Percentiles rank a stretch among this genome's conserved stretches.
phyloP scores from a whole-genome alignment of 2,329 filamentous ascomycete species.

The Colletotrichum sojae region DNA sequence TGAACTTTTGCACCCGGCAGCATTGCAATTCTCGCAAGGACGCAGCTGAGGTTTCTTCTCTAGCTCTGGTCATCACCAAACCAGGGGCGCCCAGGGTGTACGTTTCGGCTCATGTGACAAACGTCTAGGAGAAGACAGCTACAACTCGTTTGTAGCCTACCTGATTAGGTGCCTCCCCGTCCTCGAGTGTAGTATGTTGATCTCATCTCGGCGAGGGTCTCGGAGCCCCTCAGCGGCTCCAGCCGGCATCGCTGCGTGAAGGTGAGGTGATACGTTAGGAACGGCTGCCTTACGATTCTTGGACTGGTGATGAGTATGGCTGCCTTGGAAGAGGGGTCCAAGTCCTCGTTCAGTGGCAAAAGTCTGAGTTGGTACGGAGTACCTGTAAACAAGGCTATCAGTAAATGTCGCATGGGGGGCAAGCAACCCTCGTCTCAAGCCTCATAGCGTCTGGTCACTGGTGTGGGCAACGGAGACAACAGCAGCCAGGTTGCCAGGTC shows the following conservation, averaged over 20 bases:
- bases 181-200: slow-evolving; percentile 28
- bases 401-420: slow-evolving; percentile 27
- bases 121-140: slow-evolving; percentile 8
- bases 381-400: slow-evolving; percentile 9
- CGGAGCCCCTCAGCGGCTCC: slow-evolving; percentile 13
- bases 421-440: background rate
- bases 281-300: background rate
- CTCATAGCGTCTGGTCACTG: too few relatives aligned
- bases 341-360: slow-evolving; percentile 13
- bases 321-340: slow-evolving; percentile 16
- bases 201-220: slow-evolving; percentile 30
- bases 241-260: slow-evolving; percentile 13
- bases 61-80: too few relatives aligned
- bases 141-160: slow-evolving; percentile 10
- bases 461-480: slow-evolving; percentile 18
- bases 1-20: too few relatives aligned
- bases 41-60: too few relatives aligned
- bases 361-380: background rate
- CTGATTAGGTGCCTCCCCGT: slow-evolving; percentile 11
- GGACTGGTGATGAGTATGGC: slow-evolving; percentile 6
- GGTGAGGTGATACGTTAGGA: slow-evolving; percentile 9
- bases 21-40: too few relatives aligned
- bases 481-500: slow-evolving; percentile 1
- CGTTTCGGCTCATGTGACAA: background rate
- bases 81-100: too few relatives aligned